These are phyloP conservation scores for Trypanosoma avium DNA, from an alignment of 208 protist species.

Conservation along the genomic window DNA sequence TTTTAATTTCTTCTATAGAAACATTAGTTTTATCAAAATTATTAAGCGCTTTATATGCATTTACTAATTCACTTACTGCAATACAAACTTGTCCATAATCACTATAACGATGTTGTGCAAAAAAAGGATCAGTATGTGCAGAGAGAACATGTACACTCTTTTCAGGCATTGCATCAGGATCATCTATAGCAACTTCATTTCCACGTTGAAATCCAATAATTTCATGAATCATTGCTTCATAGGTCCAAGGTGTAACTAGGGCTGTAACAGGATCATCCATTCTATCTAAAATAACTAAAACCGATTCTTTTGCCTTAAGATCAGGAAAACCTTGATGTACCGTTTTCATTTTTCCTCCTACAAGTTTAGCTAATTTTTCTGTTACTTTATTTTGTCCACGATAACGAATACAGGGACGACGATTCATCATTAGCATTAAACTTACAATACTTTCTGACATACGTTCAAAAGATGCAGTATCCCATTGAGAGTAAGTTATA, in stretches of 20 bases:
- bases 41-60: slow-evolving; percentile 93
- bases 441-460: slow-evolving; percentile 81
- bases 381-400: slow-evolving; percentile 55
- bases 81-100: slow-evolving; percentile 98
- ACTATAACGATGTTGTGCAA: slow-evolving; percentile 91
- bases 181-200: slow-evolving; percentile 82
- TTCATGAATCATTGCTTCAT: slow-evolving; percentile 99
- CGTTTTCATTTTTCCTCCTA: slow-evolving; percentile 75
- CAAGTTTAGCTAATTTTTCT: slow-evolving; percentile 74
- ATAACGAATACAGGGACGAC: slow-evolving; percentile 83
- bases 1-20: slow-evolving; percentile 82
- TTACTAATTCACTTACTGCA: slow-evolving; percentile 93
- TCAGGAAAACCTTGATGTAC: slow-evolving; percentile 88
- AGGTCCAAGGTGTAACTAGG: slow-evolving; percentile 98
- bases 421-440: slow-evolving; percentile 86
- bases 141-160: slow-evolving; percentile 75
- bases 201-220: slow-evolving; percentile 95
- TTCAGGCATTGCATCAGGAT: slow-evolving; percentile 69
- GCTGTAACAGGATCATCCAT: slow-evolving; percentile 96
- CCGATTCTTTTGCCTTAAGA: slow-evolving; percentile 75
- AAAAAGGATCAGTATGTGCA: slow-evolving; percentile 95
- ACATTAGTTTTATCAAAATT: slow-evolving; percentile 78
- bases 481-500: slow-evolving; percentile 76
- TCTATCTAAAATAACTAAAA: slow-evolving; percentile 84
- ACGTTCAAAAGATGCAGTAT: slow-evolving; percentile 53